phyloP scores from a whole-genome alignment of 192 early-diverging fungal species.

The Irineochytrium annulatum region DNA sequence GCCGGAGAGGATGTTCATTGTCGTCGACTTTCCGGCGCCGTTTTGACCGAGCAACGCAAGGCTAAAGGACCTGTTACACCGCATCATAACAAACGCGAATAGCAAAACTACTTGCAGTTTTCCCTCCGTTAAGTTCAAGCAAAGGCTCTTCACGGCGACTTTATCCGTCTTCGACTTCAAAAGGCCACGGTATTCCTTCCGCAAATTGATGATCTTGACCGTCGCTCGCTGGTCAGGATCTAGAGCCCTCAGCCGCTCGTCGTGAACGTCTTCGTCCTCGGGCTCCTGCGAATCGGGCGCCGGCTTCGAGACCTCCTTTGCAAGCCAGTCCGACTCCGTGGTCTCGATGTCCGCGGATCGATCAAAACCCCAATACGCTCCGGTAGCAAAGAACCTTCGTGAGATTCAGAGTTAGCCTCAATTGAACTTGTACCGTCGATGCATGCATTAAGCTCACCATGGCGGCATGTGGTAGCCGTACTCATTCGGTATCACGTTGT shows the following conservation, averaged over 20 bases:
- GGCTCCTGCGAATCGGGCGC: slow-evolving; percentile 7
- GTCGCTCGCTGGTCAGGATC: slow-evolving; percentile 8
- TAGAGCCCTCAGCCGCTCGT: slow-evolving; percentile 36
- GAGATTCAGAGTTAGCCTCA: neutral
- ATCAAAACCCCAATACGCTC: slow-evolving; percentile 48
- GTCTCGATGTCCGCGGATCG: slow-evolving; percentile 11
- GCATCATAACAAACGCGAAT: neutral
- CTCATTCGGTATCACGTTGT: slow-evolving; percentile 66
- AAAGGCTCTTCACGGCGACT: slow-evolving; percentile 20
- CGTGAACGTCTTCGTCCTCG: slow-evolving; percentile 34
- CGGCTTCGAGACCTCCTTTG: slow-evolving; percentile 19
- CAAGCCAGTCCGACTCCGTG: slow-evolving; percentile 35
- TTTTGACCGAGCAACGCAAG: slow-evolving; percentile 62
- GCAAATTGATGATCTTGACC: slow-evolving; percentile 52
- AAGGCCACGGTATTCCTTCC: slow-evolving; percentile 45
- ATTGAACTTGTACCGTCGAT: neutral
- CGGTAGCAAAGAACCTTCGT: slow-evolving; percentile 48
- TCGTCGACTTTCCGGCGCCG: slow-evolving; percentile 66
- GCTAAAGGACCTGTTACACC: neutral
- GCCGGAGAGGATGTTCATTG: slow-evolving; percentile 65
- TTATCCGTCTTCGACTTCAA: neutral
- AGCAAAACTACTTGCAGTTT: slow-evolving; percentile 11
- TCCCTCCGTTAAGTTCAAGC: slow-evolving; percentile 23
- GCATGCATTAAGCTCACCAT: slow-evolving; percentile 23
- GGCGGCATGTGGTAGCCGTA: slow-evolving; percentile 44